Conservation (phyloP, 139 green algal species). For the Closterium sp. region DNA sequence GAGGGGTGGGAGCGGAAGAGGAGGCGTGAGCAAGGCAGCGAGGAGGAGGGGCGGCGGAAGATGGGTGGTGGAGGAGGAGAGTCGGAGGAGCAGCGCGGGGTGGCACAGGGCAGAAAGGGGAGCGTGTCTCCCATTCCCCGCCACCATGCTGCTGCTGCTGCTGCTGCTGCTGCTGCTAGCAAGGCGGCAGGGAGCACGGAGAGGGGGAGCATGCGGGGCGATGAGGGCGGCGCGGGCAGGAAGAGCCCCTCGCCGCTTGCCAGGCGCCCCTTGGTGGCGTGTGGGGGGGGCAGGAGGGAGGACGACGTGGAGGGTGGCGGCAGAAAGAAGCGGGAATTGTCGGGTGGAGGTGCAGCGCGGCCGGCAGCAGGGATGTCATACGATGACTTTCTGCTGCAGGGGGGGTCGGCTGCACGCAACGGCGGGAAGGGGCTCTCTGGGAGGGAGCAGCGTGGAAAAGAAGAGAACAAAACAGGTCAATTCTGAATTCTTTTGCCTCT, state of each 20-base stretch:
- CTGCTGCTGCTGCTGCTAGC: not conserved
- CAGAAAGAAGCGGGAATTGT: not conserved
- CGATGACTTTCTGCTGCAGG: not conserved
- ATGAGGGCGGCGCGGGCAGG: not conserved
- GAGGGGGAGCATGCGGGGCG: not conserved
- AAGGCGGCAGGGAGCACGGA: too few relatives aligned
- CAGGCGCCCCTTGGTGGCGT: too few relatives aligned
- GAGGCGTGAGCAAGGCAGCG: not conserved
- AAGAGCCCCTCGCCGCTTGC: not conserved
- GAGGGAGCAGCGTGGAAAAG: not conserved
- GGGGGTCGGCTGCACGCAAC: not conserved
- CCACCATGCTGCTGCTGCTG: not conserved
- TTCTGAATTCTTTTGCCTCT: not conserved
- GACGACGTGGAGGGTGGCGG: not conserved
- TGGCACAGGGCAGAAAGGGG: not conserved
- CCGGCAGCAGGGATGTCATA: not conserved
- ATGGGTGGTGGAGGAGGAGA: not conserved
- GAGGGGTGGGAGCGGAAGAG: not conserved
- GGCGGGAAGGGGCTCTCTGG: not conserved
- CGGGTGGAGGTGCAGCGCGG: not conserved
- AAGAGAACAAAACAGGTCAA: not conserved
- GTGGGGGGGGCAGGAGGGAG: not conserved
- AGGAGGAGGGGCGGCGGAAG: not conserved
- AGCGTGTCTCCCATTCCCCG: not conserved
- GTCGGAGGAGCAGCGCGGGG: not conserved